phyloP scores from a whole-genome alignment of 2,329 filamentous ascomycete species.

The Fusarium bactridioides region DNA sequence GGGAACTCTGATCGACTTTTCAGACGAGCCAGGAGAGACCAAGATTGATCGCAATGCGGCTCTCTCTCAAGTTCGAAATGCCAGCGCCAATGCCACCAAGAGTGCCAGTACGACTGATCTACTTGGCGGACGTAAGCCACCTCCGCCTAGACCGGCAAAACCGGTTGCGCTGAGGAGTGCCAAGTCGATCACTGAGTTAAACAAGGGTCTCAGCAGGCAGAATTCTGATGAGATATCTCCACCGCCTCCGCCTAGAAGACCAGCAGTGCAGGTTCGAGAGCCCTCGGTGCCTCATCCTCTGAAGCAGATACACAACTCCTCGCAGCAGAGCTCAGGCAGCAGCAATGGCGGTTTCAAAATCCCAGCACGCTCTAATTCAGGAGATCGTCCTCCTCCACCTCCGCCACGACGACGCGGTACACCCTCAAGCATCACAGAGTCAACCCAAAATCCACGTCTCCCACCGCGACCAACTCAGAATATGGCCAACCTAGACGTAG shows the following conservation, averaged over 20 bases:
- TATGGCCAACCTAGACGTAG: conserved; percentile 51
- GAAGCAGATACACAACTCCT: conserved; percentile 52
- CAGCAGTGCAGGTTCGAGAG: conserved; percentile 30
- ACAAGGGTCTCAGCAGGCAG: conserved; percentile 33
- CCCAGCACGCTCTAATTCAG: conserved; percentile 17
- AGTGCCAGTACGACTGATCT: conserved; percentile 44
- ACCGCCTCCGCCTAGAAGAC: conserved; percentile 49
- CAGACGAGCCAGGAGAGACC: conserved; percentile 57
- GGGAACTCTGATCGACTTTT: conserved; percentile 69
- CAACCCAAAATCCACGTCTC: conserved; percentile 40
- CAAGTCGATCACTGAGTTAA: conserved; percentile 44
- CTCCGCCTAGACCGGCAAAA: conserved; percentile 66
- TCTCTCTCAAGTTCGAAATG: conserved; percentile 42
- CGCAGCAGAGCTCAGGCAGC: conserved; percentile 43
- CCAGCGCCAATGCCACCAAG: conserved; percentile 20
- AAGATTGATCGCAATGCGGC: conserved; percentile 47
- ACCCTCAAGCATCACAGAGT: conserved; percentile 43
- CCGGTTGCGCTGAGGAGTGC: conserved; percentile 62
- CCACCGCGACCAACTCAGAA: conserved; percentile 43
- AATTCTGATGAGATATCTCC: conserved; percentile 39
- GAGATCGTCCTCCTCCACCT: conserved; percentile 53
- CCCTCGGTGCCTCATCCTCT: conserved; percentile 48
- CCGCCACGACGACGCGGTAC: conserved; percentile 57
- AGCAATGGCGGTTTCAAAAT: conserved; percentile 23
- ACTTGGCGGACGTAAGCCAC: conserved; percentile 45